Base-by-base conservation (phyloP, 495 filamentous ascomycete species). In the Penicillium diatomitis region DNA sequence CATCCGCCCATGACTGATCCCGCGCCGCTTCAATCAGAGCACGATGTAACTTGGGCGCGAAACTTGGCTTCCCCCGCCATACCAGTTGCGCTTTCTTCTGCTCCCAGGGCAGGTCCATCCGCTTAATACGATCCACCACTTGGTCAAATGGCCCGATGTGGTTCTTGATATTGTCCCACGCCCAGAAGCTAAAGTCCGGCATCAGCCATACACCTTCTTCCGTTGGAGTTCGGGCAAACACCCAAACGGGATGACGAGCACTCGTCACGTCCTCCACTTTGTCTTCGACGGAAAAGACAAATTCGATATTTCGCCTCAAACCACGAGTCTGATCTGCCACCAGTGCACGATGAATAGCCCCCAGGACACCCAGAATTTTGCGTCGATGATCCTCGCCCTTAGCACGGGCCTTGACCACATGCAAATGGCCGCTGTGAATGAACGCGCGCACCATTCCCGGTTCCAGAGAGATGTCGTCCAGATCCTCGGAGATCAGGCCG, bases 111-210 rank as follows among this genome's bases (percentile, higher is more conserved):
- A 71, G 51, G 54, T 65, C 64, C 6, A 51, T 36, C n/a, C 55
- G 58, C 44, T 57, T 54, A 44, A 69, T 61, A 3, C 59, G 62
- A 38, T 83, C 77, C 28, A 76, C 75, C 2, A 83, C 79, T 52
- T 78, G 76, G 20, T 70, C 58, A 35, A 79, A 78, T 2, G 79
- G 77, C 2, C 78, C 78, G 36, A 86, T 72, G 47, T 76, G 71
- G 41, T 78, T 72, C 4, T 81, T 67, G 0, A 74, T 64, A n/a
- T 82, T 72, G 2, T 80, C 71, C 82, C 83, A 88, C 0, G 79
- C 71, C 83, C 83, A 90, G 67, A 81, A 87, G 54, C 81, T 78
- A 61, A 89, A 90, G 64, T 90, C 86, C 1, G 87, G 87, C 66
- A 90, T 85, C 0, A 87, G 57, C 80, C 87, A 90, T 41, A 68